Evolutionary conservation across 768 basidiomycete genomes (phyloP).

Genomic region (Pulveroboletus ravenelii): DNA sequence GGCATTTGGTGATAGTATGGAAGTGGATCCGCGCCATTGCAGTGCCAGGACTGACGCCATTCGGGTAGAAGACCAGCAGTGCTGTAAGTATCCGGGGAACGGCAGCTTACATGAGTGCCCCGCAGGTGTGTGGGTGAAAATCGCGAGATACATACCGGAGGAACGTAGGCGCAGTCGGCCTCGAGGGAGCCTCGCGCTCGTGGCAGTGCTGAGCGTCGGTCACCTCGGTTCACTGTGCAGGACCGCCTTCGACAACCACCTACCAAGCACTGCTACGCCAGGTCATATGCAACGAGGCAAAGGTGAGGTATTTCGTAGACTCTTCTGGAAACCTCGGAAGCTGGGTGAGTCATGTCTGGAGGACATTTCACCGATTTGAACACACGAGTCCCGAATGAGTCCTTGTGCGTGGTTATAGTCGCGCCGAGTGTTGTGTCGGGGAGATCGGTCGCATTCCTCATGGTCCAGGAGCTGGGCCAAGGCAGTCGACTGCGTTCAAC

Average conservation of each 20-base stretch:
- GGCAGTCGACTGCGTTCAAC: not conserved
- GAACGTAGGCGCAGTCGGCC: constrained; percentile 12
- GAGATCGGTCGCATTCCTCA: not conserved
- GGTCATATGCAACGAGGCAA: constrained; percentile 18
- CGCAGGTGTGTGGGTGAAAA: constrained; percentile 2
- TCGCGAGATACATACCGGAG: not conserved
- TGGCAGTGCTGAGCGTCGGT: constrained; percentile 22
- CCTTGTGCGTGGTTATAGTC: not conserved
- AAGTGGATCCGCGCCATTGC: constrained; percentile 17
- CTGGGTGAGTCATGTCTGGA: not conserved
- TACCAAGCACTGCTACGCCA: constrained; percentile 7
- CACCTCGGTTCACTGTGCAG: constrained; percentile 4
- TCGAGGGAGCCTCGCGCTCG: constrained; percentile 24
- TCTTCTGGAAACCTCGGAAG: constrained; percentile 1
- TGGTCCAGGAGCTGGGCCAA: not conserved
- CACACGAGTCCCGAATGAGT: not conserved
- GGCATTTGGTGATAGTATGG: constrained; percentile 13
- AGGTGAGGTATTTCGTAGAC: constrained; percentile 14
- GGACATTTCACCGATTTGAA: not conserved
- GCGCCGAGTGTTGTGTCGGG: not conserved
- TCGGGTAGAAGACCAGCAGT: constrained; percentile 6
- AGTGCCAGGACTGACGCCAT: constrained; percentile 13
- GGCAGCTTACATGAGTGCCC: not conserved
- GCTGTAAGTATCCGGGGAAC: constrained; percentile 8
- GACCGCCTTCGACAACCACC: constrained; percentile 10